phyloP scores from a whole-genome alignment of 2,329 filamentous ascomycete genomes.

The Colletotrichum salicis region DNA sequence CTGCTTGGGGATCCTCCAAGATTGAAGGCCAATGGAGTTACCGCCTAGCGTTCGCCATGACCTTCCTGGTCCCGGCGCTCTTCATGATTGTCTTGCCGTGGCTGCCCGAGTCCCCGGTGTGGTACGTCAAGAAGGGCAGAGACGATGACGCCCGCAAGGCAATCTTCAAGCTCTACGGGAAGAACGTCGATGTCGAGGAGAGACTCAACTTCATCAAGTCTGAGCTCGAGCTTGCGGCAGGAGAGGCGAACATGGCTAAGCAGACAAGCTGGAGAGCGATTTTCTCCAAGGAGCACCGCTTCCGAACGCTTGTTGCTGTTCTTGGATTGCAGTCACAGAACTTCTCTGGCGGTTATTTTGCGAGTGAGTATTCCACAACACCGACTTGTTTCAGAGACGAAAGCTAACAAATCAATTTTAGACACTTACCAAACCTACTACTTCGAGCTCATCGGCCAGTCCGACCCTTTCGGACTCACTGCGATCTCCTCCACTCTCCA shows the following conservation, averaged over 20 bases:
- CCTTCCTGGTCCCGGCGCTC: not conserved
- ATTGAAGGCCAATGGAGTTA: not conserved
- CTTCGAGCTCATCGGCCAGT: not conserved
- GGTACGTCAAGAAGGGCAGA: not conserved
- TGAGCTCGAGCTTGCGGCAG: not conserved
- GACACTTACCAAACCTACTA: not conserved
- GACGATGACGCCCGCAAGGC: not conserved
- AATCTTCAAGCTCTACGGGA: not conserved
- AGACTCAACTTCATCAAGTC: not conserved
- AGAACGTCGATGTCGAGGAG: not conserved
- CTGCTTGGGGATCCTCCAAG: conserved; percentile 35
- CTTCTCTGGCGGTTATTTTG: not conserved
- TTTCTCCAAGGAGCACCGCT: not conserved
- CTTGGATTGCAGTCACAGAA: not conserved
- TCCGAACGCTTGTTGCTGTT: not conserved
- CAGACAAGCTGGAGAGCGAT: not conserved
- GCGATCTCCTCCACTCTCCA: not conserved
- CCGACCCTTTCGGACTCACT: not conserved
- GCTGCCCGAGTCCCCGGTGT: not conserved
- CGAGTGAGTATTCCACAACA: not conserved
- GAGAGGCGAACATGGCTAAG: not conserved
- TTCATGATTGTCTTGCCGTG: not conserved
- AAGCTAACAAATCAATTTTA: not conserved
- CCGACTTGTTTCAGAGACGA: no score
- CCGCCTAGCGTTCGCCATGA: not conserved